Evolutionary conservation across 768 basidiomycete species (phyloP).

Genomic region (Kwoniella sp.): DNA sequence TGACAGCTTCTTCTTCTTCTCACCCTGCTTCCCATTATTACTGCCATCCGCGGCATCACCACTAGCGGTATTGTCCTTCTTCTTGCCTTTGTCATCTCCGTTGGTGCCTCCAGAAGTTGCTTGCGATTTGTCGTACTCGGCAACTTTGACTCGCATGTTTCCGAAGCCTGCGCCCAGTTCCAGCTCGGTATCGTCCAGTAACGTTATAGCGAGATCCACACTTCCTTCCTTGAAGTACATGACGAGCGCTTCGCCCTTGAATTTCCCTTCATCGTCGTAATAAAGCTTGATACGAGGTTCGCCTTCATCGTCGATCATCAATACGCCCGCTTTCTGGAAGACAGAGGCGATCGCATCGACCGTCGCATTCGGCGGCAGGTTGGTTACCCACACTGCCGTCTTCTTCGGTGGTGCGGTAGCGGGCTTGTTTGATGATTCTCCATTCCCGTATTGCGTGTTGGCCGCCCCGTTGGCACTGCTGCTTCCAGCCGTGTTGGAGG

Average conservation of each 20-base stretch:
- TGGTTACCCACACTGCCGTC: constrained; percentile 86
- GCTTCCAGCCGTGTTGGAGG: constrained; percentile 60
- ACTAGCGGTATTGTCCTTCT: constrained; percentile 9
- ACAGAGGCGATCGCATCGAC: constrained; percentile 73
- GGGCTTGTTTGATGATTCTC: constrained; percentile 62
- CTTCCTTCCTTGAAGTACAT: constrained; percentile 98
- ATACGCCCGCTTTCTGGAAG: constrained; percentile 89
- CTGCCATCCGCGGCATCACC: constrained; percentile 66
- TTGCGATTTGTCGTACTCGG: constrained; percentile 46
- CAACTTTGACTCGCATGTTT: constrained; percentile 53
- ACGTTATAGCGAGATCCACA: constrained; percentile 77
- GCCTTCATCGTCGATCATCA: constrained; percentile 89
- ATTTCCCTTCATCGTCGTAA: constrained; percentile 78
- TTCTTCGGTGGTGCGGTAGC: constrained; percentile 75
- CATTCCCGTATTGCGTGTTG: constrained; percentile 60
- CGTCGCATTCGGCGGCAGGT: constrained; percentile 76
- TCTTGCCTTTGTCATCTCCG: constrained; percentile 15
- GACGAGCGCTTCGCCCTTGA: constrained; percentile 91
- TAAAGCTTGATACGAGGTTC: constrained; percentile 96
- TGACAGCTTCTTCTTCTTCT: constrained; percentile 56
- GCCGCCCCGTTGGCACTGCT: constrained; percentile 6
- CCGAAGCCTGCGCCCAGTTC: constrained; percentile 72
- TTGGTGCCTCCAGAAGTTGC: constrained; percentile 10
- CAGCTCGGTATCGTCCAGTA: constrained; percentile 91
- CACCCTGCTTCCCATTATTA: constrained; percentile 48